Evolutionary conservation across 257 asterid species (phyloP).

Genomic region (Oldenlandia corymbosa): DNA sequence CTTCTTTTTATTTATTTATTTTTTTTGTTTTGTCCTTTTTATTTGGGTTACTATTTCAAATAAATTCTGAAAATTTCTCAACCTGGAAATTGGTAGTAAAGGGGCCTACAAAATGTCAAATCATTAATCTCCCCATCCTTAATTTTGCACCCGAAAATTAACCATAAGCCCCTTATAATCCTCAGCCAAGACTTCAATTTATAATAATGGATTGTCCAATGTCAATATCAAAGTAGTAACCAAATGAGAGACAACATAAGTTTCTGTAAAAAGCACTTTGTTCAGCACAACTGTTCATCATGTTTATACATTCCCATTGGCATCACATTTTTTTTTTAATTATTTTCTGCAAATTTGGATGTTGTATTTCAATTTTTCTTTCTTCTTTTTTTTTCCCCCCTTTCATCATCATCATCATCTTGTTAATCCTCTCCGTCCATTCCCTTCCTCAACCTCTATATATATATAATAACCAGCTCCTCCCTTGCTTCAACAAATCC

Average conservation of each 20-base stretch:
- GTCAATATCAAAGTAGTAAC: constrained; percentile 18
- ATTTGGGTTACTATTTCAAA: neutral
- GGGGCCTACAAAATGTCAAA: constrained; percentile 7
- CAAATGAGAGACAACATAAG: constrained; percentile 17
- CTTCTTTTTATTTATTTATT: neutral
- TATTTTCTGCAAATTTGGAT: no score
- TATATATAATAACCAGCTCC: constrained; percentile 24
- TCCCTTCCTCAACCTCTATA: constrained; percentile 25
- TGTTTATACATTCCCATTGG: no score
- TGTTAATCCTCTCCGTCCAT: constrained; percentile 23
- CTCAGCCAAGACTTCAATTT: neutral
- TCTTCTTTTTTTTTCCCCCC: no score
- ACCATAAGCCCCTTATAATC: constrained; percentile 3
- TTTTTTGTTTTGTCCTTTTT: neutral
- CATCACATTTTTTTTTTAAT: no score
- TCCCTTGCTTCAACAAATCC: constrained; percentile 12
- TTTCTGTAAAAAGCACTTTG: constrained; percentile 14
- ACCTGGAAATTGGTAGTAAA: neutral
- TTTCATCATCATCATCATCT: no score
- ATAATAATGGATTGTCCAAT: constrained; percentile 2
- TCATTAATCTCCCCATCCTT: neutral
- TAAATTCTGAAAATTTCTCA: neutral
- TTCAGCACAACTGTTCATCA: constrained; percentile 12
- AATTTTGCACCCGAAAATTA: neutral
- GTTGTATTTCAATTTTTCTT: no score